Base-by-base conservation (phyloP, 2,329 filamentous ascomycete species). In the Colletotrichum sp. region DNA sequence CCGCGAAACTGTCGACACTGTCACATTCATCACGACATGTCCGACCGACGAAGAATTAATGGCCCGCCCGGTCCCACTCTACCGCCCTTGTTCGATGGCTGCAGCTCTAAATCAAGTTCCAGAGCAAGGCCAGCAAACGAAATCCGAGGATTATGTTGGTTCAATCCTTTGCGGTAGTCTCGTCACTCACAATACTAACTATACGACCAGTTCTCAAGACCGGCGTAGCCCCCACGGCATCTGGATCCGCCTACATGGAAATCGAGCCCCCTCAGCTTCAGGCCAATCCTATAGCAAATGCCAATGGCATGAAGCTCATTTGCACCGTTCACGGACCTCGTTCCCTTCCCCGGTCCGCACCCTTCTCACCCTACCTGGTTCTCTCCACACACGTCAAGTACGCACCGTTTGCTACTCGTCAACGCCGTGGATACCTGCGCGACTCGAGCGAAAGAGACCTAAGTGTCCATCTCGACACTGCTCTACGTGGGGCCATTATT, bases 381-480 rank as follows among this genome's bases (percentile, higher is more conserved):
- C 90, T 99, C 67, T 95, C 94, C 16, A 97, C 96, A 4, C 95
- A 98, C 79, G 94, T 99, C 82, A 99, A 98, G 86, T 98, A 98
- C 83, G 96, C 97, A 1, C 96, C 97, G 0, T 99, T 99, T 82
- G 96, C 97, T 4, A 95, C 95, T 7, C 91, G 94, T 73, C 91
- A 94, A 80, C 90, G 97, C 74, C 91, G 94, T 82, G 95, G 96
- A 14, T 98, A 98, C 82, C 87, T 98, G 26, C 92, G 96, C 62
- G 96, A 98, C 83, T 89, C 93, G 18, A 93, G 90, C 76, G 97
- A 99, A 86, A 91, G 96, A 66, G 97, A 99, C 82, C 89, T 99
- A 3, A 95, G 95, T 14, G 94, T 96, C 13, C 96, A 98, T 83
- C 88, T 99, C 4, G 96, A 98, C 84, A 96, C 95, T 18, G 96